A percentile compares a stretch with the other conserved stretches of the same genome.
phyloP scores from a whole-genome alignment of 2,329 filamentous ascomycete genomes.

The Ceratocystis papillata region DNA sequence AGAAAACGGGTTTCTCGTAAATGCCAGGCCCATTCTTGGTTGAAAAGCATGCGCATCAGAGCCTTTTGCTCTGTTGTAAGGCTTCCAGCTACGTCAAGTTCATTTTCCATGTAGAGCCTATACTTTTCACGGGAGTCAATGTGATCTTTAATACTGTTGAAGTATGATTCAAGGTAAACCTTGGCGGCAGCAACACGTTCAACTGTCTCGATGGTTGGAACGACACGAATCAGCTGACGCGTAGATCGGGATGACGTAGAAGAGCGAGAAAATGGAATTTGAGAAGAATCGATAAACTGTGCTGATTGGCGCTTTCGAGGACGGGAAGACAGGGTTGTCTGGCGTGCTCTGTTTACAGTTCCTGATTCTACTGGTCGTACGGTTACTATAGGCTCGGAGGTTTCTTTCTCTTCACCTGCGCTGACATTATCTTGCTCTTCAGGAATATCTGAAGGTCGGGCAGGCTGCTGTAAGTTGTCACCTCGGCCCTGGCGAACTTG shows the following conservation, averaged over 20 bases:
- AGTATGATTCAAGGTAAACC: conserved; percentile 76
- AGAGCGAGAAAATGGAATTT: conserved; percentile 2
- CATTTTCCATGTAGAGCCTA: conserved; percentile 33
- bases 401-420: neutral
- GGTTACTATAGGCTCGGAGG: neutral
- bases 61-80: conserved; percentile 47
- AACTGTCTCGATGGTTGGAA: conserved; percentile 46
- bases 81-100: conserved; percentile 46
- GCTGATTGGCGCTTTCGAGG: neutral
- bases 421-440: neutral
- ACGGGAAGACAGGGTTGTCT: neutral
- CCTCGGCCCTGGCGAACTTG: conserved; percentile 8
- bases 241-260: neutral
- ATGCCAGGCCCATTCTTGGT: conserved; percentile 58
- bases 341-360: conserved; percentile 9
- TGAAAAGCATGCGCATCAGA: conserved; percentile 48
- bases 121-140: conserved; percentile 32
- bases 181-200: conserved; percentile 74
- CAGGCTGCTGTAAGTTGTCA: neutral
- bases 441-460: neutral
- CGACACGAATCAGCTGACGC: neutral
- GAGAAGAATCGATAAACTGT: neutral
- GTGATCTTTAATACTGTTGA: conserved; percentile 54
- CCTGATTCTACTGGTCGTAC: neutral
- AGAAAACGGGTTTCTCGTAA: conserved; percentile 62